phyloP scores from a whole-genome alignment of 2,329 filamentous ascomycete genomes.

The Aureobasidium namibiae region DNA sequence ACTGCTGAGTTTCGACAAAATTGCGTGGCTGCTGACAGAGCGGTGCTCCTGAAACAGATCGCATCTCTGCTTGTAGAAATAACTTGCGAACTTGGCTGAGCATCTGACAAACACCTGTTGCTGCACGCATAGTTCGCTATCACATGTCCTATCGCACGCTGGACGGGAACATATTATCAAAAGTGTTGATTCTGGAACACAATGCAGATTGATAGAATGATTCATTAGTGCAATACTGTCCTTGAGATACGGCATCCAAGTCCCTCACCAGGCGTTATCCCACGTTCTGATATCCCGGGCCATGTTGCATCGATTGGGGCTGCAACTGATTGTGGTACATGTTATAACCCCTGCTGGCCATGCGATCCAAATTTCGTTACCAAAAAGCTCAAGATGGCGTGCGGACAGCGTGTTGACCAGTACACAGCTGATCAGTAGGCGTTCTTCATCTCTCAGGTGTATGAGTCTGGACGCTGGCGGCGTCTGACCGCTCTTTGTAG shows the following conservation, averaged over 20 bases:
- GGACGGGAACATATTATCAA: background rate
- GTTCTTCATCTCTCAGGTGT: background rate
- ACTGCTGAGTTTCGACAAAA: background rate
- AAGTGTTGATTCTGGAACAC: background rate
- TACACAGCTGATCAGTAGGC: background rate
- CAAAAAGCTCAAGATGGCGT: background rate
- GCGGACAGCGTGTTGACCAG: background rate
- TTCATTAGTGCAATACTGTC: background rate
- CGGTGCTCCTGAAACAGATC: background rate
- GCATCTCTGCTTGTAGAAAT: background rate
- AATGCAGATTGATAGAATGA: background rate
- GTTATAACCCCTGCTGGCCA: background rate
- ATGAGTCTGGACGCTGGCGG: background rate
- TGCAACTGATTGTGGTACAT: background rate
- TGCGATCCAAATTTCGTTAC: background rate
- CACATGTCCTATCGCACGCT: background rate
- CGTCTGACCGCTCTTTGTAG: constrained; percentile 19
- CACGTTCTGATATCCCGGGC: background rate
- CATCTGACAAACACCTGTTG: background rate
- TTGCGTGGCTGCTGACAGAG: background rate
- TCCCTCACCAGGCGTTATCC: background rate
- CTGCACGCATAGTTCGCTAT: background rate
- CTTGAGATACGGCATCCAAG: too few species aligned
- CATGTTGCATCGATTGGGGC: background rate
- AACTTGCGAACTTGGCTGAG: background rate